Evolutionary conservation across 2,329 filamentous ascomycete genomes (phyloP), one percentile per base, ranked within the genome.

Genomic region (Lecanosticta acicola): DNA sequence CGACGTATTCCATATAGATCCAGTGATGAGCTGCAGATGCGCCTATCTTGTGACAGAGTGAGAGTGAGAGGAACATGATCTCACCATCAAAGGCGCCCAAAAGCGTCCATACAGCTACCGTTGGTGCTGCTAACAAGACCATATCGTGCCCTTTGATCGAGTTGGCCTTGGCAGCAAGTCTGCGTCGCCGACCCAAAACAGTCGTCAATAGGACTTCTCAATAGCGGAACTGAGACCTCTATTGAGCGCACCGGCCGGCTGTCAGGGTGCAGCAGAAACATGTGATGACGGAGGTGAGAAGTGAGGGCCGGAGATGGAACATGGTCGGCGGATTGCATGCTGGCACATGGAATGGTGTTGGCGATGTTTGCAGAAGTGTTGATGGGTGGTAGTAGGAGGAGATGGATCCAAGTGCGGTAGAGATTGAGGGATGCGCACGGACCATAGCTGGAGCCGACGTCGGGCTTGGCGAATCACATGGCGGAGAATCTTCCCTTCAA

Each of bases 201-300:
- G 56, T 54, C 47, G 51, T 60, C 58, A 61, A 61, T 61, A 59
- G 47, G 46, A 51, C 49, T 51, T 51, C 43, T 52, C 55, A 57
- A 57, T 56, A 53, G 48, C 33, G 40, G 36, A 44, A 17, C 21
- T 46, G 51, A 54, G 35, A 52, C 51, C 2, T 21, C 24, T 46
- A 51, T 51, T 48, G 48, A 42, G 45, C 42, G 43, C 46, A 29
- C 18, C 16, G 35, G 19, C 8, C 16, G 14, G 11, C 13, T n/a
- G 11, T 16, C 11, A 4, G 17, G 9, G 16, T 5, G 18, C 16
- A 17, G 5, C 18, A 37, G 35, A 37, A 16, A 37, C 18, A 19
- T 19, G 35, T 3, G 11, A 19, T 19, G 24, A n/a, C 24, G 24
- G 7, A 11, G 24, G 24, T 29, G 24, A 29, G 24, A 11, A 7